A percentile compares a stretch with the other conserved stretches of the same genome.
These are phyloP conservation scores for Beverwykella pulmonaria DNA, from an alignment of 495 filamentous ascomycete species.

Conservation along the genomic window DNA sequence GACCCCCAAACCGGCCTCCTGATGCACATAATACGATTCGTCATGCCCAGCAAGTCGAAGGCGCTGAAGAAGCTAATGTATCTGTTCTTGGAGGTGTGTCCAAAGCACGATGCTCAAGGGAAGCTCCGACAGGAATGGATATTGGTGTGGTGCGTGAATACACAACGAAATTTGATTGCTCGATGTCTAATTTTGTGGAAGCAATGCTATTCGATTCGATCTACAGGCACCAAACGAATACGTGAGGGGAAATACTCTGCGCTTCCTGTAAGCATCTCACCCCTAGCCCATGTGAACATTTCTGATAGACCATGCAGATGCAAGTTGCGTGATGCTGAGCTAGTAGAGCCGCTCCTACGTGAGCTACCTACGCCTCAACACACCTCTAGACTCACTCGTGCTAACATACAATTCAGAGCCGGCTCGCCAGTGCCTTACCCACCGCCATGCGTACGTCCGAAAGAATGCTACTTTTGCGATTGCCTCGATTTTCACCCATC, in stretches of 20 bases:
- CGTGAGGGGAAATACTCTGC: slow-evolving; percentile 91
- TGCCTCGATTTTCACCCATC: slow-evolving; percentile 89
- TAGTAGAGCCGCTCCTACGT: slow-evolving; percentile 89
- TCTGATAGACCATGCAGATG: slow-evolving; percentile 37
- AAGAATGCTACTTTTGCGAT: slow-evolving; percentile 98
- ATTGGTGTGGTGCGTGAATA: slow-evolving; percentile 81
- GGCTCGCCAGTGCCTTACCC: slow-evolving; percentile 71
- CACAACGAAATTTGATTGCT: neutral
- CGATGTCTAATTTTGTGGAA: slow-evolving; percentile 44
- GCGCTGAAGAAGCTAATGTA: slow-evolving; percentile 97
- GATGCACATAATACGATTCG: slow-evolving; percentile 99
- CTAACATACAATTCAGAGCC: slow-evolving; percentile 54
- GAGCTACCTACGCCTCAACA: neutral
- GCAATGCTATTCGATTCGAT: slow-evolving; percentile 97
- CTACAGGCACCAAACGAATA: slow-evolving; percentile 98
- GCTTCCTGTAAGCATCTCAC: slow-evolving; percentile 68
- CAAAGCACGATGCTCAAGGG: slow-evolving; percentile 85
- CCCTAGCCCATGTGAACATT: neutral
- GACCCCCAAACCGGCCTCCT: slow-evolving; percentile 92
- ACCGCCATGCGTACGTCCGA: slow-evolving; percentile 84
- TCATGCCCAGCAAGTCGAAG: slow-evolving; percentile 97
- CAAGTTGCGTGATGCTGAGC: slow-evolving; percentile 93
- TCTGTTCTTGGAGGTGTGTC: slow-evolving; percentile 99
- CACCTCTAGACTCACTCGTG: neutral
- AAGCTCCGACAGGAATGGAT: slow-evolving; percentile 99